Evolutionary conservation across 148 eudicot species (phyloP), one percentile per base, ranked within the genome.

Genomic region (Fagopyrum homotropicum): DNA sequence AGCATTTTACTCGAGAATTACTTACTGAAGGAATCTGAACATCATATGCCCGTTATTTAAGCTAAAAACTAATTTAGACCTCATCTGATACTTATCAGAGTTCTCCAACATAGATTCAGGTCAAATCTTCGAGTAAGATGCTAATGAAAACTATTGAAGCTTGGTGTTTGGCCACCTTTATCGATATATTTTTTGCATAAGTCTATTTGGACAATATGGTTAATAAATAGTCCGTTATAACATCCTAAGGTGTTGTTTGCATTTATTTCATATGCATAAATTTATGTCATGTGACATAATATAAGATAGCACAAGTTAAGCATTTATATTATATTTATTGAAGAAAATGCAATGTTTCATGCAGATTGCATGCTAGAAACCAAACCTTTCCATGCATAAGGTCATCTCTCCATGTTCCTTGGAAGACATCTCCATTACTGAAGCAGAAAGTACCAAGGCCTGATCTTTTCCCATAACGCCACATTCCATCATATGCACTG

Each of bases 381-480:
- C 40, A 14, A 81, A 92, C 98, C 98, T 94, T 94, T 64, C 98
- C 98, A 83, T 94, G 98, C 97, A 94, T 91, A 68, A 87, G 77
- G 80, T 92, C 98, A 71, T 94, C 98, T 75, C 98, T 88, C 98
- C 98, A 94, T 68, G 97, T 87, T 79, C 98, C 98, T 76, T 85
- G 98, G 77, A 82, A 94, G 35, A 90, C 86, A 83, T 94, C 97
- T 45, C 98, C 97, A 80, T 91, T 94, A 69, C 86, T 85, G 85
- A 90, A 94, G 84, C 80, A 86, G 80, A 88, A 85, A 82, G 91
- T 86, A 80, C 97, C 97, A 56, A 90, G 69, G 56, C 98, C 98
- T 47, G 98, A 91, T 84, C 90, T 86, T 80, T 94, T 94, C 19
- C 98, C 98, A 77, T 83, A 85, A 73, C 87, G 93, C 98, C 98